phyloP scores from a whole-genome alignment of 2,329 filamentous ascomycete species.

The Microcyclosporella mali region DNA sequence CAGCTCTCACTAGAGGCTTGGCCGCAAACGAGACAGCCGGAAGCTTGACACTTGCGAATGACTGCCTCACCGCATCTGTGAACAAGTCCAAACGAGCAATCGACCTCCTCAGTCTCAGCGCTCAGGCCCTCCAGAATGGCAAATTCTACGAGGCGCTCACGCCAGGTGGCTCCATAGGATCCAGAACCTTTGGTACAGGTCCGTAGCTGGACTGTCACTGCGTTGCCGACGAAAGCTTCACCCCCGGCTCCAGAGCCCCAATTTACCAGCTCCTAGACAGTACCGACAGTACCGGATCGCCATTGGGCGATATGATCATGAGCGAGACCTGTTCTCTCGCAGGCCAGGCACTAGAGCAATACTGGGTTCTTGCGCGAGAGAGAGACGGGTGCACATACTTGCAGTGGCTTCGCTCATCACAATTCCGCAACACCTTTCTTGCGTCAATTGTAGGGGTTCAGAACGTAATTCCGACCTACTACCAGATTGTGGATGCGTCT shows the following conservation, averaged over 20 bases:
- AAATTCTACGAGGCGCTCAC: constrained; percentile 9
- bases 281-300: constrained; percentile 44
- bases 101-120: constrained; percentile 40
- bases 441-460: constrained; percentile 55
- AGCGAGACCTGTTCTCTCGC: constrained; percentile 54
- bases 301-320: constrained; percentile 55
- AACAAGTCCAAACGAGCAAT: constrained; percentile 41
- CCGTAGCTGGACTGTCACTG: constrained; percentile 62
- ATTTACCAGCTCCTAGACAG: constrained; percentile 49
- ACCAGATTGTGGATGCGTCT: constrained; percentile 57
- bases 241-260: constrained; percentile 47
- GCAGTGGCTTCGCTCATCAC: constrained; percentile 55
- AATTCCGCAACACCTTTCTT: constrained; percentile 52
- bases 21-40: constrained; percentile 28
- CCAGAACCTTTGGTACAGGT: constrained; percentile 39
- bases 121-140: constrained; percentile 49
- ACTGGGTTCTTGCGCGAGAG: constrained; percentile 58
- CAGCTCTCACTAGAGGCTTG: constrained; percentile 4
- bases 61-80: constrained; percentile 40
- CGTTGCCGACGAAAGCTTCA: constrained; percentile 54
- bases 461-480: constrained; percentile 57
- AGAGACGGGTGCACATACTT: constrained; percentile 58
- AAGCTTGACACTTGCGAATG: constrained; percentile 39
- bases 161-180: constrained; percentile 24
- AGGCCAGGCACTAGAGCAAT: constrained; percentile 56